A percentile compares a stretch with the other conserved stretches of the same genome.
Evolutionary conservation across 257 asterid genomes (phyloP).

Genomic region (Dorcoceras hygrometricum): DNA sequence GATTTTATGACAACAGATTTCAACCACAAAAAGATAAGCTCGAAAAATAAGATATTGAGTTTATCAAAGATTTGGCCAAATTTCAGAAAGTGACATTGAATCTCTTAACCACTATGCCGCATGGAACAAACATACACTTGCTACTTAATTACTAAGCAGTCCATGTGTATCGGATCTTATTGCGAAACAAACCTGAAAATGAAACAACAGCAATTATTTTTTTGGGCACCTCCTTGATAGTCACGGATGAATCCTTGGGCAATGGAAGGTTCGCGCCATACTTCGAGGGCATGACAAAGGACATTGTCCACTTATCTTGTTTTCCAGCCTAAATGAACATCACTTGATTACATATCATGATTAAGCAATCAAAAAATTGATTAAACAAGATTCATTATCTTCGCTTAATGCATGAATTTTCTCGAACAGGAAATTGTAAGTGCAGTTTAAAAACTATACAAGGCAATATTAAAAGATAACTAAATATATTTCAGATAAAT

Average conservation of each 20-base stretch:
- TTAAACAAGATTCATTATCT: neutral
- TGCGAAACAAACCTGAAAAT: slow-evolving; percentile 63
- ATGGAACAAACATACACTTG: neutral
- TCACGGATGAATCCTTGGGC: slow-evolving; percentile 69
- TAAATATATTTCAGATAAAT: too few species aligned
- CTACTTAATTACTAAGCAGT: neutral
- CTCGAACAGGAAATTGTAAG: neutral
- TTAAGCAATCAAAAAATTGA: slow-evolving; percentile 12
- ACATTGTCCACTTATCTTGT: slow-evolving; percentile 71
- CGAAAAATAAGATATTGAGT: neutral
- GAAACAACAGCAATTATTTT: slow-evolving; percentile 65
- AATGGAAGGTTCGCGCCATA: slow-evolving; percentile 72
- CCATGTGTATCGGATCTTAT: neutral
- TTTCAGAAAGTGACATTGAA: neutral
- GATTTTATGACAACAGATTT: too few species aligned
- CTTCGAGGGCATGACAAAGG: slow-evolving; percentile 84
- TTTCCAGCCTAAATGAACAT: slow-evolving; percentile 42
- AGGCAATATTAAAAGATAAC: too few species aligned
- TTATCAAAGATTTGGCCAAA: neutral
- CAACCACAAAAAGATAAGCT: neutral
- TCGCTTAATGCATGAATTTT: neutral
- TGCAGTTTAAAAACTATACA: neutral
- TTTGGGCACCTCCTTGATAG: slow-evolving; percentile 63
- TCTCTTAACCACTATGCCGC: neutral
- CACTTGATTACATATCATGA: slow-evolving; percentile 16